Conservation (phyloP, 106 monocot species). For the Acanthochlamys bracteata region DNA sequence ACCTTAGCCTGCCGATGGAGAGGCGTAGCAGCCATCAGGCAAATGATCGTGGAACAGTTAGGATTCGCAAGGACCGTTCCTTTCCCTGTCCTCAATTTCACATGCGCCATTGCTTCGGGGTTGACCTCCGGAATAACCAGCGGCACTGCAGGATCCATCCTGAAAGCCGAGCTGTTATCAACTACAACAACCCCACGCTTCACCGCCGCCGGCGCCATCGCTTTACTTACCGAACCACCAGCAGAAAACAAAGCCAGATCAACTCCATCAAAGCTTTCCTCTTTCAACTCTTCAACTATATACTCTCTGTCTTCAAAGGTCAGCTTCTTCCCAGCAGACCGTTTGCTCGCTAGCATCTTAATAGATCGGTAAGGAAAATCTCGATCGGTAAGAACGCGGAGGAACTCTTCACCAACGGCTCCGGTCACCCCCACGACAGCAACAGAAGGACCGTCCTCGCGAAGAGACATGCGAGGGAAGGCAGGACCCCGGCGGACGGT, state of each 20-base stretch:
- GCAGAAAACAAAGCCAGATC: constrained; percentile 89
- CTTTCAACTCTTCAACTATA: constrained; percentile 51
- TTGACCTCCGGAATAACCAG: constrained; percentile 94
- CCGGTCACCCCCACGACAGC: constrained; percentile 91
- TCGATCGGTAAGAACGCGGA: constrained; percentile 73
- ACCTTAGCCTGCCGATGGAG: constrained; percentile 87
- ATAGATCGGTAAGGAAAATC: constrained; percentile 80
- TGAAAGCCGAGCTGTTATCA: constrained; percentile 89
- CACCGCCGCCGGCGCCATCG: constrained; percentile 64
- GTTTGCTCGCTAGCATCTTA: constrained; percentile 65
- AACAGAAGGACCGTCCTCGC: constrained; percentile 65
- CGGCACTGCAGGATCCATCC: constrained; percentile 76
- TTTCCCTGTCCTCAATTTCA: constrained; percentile 46
- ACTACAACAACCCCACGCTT: constrained; percentile 66
- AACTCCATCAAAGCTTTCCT: constrained; percentile 80
- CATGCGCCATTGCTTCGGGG: constrained; percentile 64
- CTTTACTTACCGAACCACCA: constrained; percentile 69
- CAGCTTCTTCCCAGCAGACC: constrained; percentile 61
- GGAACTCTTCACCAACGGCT: constrained; percentile 96
- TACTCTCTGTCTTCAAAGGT: constrained; percentile 64
- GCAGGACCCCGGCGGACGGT: too few relatives aligned
- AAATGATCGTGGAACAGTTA: constrained; percentile 95
- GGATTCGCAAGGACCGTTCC: constrained; percentile 88
- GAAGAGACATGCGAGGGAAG: constrained; percentile 51
- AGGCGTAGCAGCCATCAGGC: constrained; percentile 94